Conservation (phyloP, 106 monocot species). For the Dactylorhiza incarnata region DNA sequence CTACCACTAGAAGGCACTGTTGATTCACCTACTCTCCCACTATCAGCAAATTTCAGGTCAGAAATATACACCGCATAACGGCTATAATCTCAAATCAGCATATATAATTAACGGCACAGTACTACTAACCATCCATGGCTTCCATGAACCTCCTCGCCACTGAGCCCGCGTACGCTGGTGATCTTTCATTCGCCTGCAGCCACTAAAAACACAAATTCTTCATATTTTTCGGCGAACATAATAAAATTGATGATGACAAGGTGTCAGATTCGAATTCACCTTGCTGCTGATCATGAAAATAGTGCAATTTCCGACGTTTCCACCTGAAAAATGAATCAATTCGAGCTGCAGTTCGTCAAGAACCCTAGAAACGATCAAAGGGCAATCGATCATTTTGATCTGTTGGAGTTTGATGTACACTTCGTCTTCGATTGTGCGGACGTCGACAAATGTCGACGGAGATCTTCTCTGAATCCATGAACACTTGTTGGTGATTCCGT, state of each 20-base stretch:
- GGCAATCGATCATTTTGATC: conserved; percentile 31
- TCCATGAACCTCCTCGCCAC: conserved; percentile 74
- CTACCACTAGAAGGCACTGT: too few species aligned
- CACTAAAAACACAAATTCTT: neutral
- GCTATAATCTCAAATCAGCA: too few species aligned
- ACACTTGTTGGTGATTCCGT: conserved; percentile 38
- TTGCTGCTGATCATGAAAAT: conserved; percentile 79
- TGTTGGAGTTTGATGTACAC: conserved; percentile 69
- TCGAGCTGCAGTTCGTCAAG: conserved; percentile 67
- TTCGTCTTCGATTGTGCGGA: conserved; percentile 84
- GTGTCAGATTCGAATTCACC: conserved; percentile 15
- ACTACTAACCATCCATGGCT: conserved; percentile 32
- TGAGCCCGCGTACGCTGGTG: conserved; percentile 56
- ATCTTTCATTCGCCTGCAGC: conserved; percentile 57
- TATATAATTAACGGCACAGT: too few species aligned
- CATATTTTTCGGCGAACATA: neutral
- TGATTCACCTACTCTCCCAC: too few species aligned
- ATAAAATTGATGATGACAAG: neutral
- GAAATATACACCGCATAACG: too few species aligned
- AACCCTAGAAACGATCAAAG: conserved; percentile 29
- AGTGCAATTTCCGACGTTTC: conserved; percentile 61
- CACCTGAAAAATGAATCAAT: conserved; percentile 60
- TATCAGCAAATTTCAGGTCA: too few species aligned
- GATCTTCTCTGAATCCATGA: conserved; percentile 71
- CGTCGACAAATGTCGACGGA: conserved; percentile 55